Base-by-base conservation (phyloP, 2,329 filamentous ascomycete species). In the Penicillium brasilianum region DNA sequence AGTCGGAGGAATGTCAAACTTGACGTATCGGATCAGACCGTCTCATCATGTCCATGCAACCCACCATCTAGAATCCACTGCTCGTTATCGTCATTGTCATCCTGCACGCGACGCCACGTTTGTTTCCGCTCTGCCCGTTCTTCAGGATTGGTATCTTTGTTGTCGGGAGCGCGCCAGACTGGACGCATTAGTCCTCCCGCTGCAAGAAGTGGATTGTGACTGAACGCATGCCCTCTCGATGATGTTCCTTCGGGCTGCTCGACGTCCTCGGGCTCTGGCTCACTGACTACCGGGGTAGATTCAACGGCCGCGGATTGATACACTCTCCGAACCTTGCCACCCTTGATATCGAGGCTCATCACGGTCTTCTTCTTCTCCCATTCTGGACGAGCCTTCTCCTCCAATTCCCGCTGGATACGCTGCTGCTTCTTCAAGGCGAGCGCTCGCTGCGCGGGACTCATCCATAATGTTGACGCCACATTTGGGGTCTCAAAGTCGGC, bases 331-430 rank as follows among this genome's bases (percentile, higher is more conserved):
- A 96, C 87, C 69, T 89, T 93, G 18, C 90, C 89, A 0, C 89
- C 89, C 9, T 88, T 88, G 0, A 97, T 80, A 73, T 97, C 92
- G 62, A 97, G 90, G 71, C 90, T 94, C 66, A 96, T 85, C 1
- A 97, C 90, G 62, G 95, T 89, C 69, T 85, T 87, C 60, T 91
- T 85, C 83, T 94, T 96, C 80, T 97, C 93, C 76, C 93, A 97
- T 64, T 96, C 93, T 0, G 93, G 92, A 55, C 86, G 82, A 4
- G 90, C 88, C 67, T 90, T 90, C 88, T 93, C 96, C 71, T 96
- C 91, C 83, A 95, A 88, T 77, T 96, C 92, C 5, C 92, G 82
- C 67, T 96, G 78, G 3, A 93, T 81, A 74, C 90, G 91, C 77
- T 96, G 93, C 77, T 97, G 93, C 60, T 88, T 85, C 77, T 94